Base-by-base conservation (phyloP, 768 basidiomycete genomes). In the Suillus paluster region DNA sequence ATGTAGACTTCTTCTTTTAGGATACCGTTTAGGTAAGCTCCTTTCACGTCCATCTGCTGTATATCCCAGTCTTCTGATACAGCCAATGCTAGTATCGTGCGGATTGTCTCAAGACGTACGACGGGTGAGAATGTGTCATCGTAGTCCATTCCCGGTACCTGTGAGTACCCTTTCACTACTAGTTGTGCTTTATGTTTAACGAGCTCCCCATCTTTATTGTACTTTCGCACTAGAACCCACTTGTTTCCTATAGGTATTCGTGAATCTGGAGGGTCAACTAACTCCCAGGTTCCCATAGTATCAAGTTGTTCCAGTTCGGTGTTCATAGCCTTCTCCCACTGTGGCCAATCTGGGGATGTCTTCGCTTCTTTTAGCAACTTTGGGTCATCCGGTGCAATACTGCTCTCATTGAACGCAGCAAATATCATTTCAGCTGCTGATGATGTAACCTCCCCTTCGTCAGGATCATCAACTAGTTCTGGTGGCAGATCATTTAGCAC, bases 71-170 rank as follows among this genome's bases (percentile, higher is more conserved):
- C 42, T 23, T 62, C 25, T 0, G 57, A 34, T 34, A 61, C 63
- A 2, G 66, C 66, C 7, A 59, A 53, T 5, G 71, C 65, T 0
- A 75, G 65, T 10, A 77, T 62, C 9, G 56, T 25, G 11, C 62
- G 38, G 10, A 76, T 55, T 0, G 68, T 69, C 4, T 73, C 69
- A 14, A 74, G 67, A 10, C 63, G 54, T 1, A 72, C 65, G 0
- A 74, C 70, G 0, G 73, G 73, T 0, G 71, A 66, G 45, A 64
- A 77, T 0, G 73, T 77, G 10, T 76, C 74, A 36, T 65, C 59
- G 49, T 72, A 83, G 55, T 83, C 77, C 5, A 76, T 49, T 2
- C 79, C n/a, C n/a, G n/a, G n/a, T n/a, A n/a, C n/a, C 41, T 84
- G 81, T 0, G 73, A 69, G 67, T 72, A 82, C 0, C 81, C 80